Percentiles rank a stretch among this genome's conserved stretches.
Evolutionary conservation across 176 grass and related monocot genomes (phyloP).

Genomic region (Elaeis guineensis): DNA sequence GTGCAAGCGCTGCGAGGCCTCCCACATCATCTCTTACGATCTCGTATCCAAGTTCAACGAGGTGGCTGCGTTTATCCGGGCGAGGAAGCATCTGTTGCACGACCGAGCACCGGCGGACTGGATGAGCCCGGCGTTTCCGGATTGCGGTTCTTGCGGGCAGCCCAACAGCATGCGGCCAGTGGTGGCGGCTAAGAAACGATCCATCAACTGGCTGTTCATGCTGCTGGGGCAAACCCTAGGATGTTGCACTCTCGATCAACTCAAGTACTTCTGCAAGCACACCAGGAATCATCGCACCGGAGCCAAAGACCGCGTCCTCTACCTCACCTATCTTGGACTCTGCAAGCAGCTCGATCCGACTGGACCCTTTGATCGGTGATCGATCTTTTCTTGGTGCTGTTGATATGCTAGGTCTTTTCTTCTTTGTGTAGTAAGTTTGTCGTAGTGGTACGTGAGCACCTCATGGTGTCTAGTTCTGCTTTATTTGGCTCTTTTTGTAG

Average conservation of each 20-base stretch:
- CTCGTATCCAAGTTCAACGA: conserved; percentile 35
- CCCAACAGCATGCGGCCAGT: conserved; percentile 20
- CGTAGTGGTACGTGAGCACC: too few relatives aligned
- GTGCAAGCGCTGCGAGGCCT: conserved; percentile 33
- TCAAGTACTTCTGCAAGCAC: conserved; percentile 72
- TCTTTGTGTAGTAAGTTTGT: too few relatives aligned
- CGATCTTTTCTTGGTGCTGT: too few relatives aligned
- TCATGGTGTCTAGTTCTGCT: too few relatives aligned
- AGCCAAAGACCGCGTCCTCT: conserved; percentile 63
- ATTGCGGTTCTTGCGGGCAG: conserved; percentile 31
- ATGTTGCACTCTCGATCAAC: conserved; percentile 57
- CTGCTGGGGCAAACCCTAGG: conserved; percentile 55
- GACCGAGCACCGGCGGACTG: conserved; percentile 38
- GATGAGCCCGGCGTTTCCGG: conserved; percentile 17
- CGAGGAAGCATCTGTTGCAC: conserved; percentile 29
- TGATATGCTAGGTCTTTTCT: too few relatives aligned
- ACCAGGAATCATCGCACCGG: conserved; percentile 50
- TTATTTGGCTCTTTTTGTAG: too few relatives aligned
- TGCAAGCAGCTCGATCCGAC: conserved; percentile 42
- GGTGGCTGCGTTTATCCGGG: conserved; percentile 24
- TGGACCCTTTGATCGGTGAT: conserved; percentile 7
- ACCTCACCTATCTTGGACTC: conserved; percentile 39
- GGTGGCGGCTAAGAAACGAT: conserved; percentile 36
- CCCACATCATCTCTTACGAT: conserved; percentile 28
- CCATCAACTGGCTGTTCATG: conserved; percentile 80